Conservation (phyloP, 768 basidiomycete genomes). For the Nidularia pulvinata region DNA sequence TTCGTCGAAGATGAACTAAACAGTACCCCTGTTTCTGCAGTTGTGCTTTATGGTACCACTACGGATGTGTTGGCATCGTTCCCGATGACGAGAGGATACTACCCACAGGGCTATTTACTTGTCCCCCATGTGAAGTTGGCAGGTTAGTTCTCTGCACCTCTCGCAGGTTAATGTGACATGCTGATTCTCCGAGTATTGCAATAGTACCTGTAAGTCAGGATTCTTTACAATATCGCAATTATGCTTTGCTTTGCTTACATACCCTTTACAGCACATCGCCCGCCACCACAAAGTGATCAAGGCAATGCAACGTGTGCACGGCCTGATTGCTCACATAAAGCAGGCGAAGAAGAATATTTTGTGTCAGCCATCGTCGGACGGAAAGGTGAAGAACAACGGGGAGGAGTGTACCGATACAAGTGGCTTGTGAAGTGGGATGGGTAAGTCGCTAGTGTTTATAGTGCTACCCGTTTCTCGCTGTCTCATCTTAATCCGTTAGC, state of each 20-base stretch:
- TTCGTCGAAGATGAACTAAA: background rate
- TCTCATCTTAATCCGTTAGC: constrained; percentile 12
- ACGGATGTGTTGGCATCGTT: constrained; percentile 44
- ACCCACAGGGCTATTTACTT: constrained; percentile 33
- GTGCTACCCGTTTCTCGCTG: background rate
- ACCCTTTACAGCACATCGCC: background rate
- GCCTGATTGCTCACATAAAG: constrained; percentile 24
- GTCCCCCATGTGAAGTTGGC: constrained; percentile 35
- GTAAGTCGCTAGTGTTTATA: constrained; percentile 15
- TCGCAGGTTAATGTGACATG: background rate
- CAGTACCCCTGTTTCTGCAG: constrained; percentile 14
- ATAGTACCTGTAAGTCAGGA: too few relatives aligned
- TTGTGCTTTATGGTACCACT: constrained; percentile 49
- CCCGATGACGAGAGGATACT: constrained; percentile 32
- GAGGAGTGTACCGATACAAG: constrained; percentile 12
- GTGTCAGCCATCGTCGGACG: constrained; percentile 34
- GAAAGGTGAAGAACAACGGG: constrained; percentile 16
- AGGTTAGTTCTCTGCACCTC: constrained; percentile 20
- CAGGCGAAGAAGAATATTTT: constrained; percentile 16
- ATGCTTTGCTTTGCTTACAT: background rate
- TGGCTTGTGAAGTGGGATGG: constrained; percentile 42
- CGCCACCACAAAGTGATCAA: constrained; percentile 2
- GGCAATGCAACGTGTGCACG: constrained; percentile 17
- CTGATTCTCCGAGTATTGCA: too few relatives aligned
- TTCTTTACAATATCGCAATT: too few relatives aligned